Base-by-base conservation (phyloP, 2,329 filamentous ascomycete genomes). In the Hypoxylon sp. region DNA sequence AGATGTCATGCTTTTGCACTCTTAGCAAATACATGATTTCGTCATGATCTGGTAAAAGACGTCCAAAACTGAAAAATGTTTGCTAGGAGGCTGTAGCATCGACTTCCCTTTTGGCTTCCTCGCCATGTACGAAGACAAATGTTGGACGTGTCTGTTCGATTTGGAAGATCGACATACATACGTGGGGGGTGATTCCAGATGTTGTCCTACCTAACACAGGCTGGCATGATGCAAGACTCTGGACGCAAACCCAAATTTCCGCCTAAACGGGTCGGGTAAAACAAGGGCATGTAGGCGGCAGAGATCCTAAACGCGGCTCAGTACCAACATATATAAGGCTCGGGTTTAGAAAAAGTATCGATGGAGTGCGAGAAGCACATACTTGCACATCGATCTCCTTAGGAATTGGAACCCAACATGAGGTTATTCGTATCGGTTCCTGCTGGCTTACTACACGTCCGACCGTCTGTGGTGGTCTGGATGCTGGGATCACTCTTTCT, bases 211-310 rank as follows among this genome's bases (percentile, higher is more conserved):
- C 51, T 52, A 39, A 66, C 44, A 47, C 48, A 29, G 55, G 48
- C 29, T 56, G 59, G 42, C 48, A 17, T 46, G 48, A 37, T 56
- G 59, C 55, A 39, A 56, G 13, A 53, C 37, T 37, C 54, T 60
- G 37, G 24, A 46, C 33, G 24, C 14, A 65, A 9, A 33, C 11
- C 17, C 22, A 62, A 50, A 11, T 48, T 37, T 46, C 44, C 62
- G 61, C 58, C 59, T 68, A 70, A 70, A 68, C 59, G 46, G 56
- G 46, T 54, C 58, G 55, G 59, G 22, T 65, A 68, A 68, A 64
- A 42, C 35, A 33, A 54, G 9, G 24, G 19, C 22, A 37, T 22
- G 4, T 42, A 56, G 29, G n/a, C 56, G 17, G 37, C 8, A 50
- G 26, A 55, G 52, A 39, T 13, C 14, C 39, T 48, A 39, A 46